Percentiles rank a stretch among this genome's conserved stretches.
phyloP scores from a whole-genome alignment of 192 early-diverging fungal genomes.

The Podila horticola region DNA sequence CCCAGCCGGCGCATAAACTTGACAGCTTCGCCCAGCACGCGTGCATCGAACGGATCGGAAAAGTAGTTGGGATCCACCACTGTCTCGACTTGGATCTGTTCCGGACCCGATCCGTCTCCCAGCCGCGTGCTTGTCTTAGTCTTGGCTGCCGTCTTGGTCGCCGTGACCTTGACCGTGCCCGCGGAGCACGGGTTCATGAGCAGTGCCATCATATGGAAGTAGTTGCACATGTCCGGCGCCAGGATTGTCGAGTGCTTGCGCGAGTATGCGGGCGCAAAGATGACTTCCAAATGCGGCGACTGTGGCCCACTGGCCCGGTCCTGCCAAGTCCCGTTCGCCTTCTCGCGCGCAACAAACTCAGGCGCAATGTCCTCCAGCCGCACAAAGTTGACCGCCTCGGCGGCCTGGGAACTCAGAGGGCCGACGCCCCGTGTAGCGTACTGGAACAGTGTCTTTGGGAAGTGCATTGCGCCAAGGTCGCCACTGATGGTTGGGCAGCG shows the following conservation, averaged over 20 bases:
- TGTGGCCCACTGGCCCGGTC: background rate
- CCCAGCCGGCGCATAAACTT: conserved; percentile 23
- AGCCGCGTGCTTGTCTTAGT: background rate
- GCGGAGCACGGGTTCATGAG: conserved; percentile 34
- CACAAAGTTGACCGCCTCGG: background rate
- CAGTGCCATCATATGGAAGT: conserved; percentile 16
- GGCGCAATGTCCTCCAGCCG: conserved; percentile 5
- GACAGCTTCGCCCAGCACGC: conserved; percentile 28
- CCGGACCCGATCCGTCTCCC: background rate
- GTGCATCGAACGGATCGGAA: conserved; percentile 31
- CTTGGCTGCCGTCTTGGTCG: conserved; percentile 7
- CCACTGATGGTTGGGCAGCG: background rate
- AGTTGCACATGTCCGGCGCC: conserved; percentile 15
- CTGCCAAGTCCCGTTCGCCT: background rate
- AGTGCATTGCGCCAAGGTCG: background rate
- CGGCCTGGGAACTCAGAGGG: background rate
- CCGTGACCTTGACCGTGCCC: conserved; percentile 34
- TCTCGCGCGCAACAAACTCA: conserved; percentile 3
- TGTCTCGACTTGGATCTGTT: conserved; percentile 13
- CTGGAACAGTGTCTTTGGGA: background rate
- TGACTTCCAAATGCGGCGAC: conserved; percentile 15
- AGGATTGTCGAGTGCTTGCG: conserved; percentile 5
- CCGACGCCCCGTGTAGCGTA: background rate
- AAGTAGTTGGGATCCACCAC: conserved; percentile 43
- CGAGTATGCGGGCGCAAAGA: conserved; percentile 13